These are phyloP conservation scores for Podospora pseudopauciseta DNA, from an alignment of 495 filamentous ascomycete genomes.

Conservation along the genomic window DNA sequence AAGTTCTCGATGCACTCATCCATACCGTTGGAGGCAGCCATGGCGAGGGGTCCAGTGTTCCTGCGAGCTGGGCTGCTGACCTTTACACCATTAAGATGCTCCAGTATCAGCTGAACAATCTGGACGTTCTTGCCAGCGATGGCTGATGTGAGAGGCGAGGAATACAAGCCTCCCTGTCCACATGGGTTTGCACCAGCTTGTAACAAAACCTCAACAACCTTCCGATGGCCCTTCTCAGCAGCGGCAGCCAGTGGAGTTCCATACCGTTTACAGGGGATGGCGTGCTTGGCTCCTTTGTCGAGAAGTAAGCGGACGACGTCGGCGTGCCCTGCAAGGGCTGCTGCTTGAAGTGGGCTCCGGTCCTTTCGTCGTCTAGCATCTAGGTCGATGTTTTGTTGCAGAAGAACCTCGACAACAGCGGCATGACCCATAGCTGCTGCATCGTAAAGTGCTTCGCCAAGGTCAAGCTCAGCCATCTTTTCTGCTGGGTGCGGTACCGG, in stretches of 20 bases:
- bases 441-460: not conserved
- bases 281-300: not conserved
- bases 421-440: not conserved
- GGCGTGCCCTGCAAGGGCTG: conserved; percentile 17
- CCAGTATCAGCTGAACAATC: not conserved
- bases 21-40: not conserved
- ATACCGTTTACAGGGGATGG: conserved; percentile 19
- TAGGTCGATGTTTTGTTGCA: conserved; percentile 10
- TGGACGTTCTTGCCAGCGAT: conserved; percentile 7
- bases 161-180: conserved; percentile 15
- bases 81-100: not conserved
- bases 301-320: conserved; percentile 15
- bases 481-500: not conserved
- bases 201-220: conserved; percentile 8
- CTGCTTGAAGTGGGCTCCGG: conserved; percentile 26
- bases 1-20: not conserved
- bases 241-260: conserved; percentile 15
- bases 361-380: conserved; percentile 19
- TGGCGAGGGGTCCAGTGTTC: not conserved
- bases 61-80: not conserved
- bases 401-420: conserved; percentile 13
- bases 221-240: conserved; percentile 11
- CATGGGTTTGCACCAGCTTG: conserved; percentile 13
- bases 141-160: conserved; percentile 17
- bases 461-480: not conserved